Evolutionary conservation across 257 asterid species (phyloP).

Genomic region (Fraxinus americana): DNA sequence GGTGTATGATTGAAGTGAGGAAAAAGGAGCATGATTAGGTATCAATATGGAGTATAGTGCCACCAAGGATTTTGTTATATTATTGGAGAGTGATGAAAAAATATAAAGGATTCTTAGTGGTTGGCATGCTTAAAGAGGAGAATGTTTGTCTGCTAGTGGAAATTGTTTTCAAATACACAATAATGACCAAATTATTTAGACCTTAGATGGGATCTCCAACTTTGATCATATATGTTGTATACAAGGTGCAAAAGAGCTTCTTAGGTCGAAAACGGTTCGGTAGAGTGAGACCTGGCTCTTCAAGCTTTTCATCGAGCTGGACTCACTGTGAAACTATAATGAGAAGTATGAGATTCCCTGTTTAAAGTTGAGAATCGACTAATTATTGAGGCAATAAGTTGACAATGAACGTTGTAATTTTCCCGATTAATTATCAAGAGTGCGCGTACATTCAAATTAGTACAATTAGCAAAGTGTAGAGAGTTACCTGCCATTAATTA

Average conservation of each 20-base stretch:
- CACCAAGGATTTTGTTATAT: constrained; percentile 26
- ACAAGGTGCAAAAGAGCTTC: background rate
- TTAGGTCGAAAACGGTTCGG: background rate
- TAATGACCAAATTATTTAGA: background rate
- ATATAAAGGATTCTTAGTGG: constrained; percentile 36
- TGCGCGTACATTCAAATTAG: background rate
- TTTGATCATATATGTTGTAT: too few relatives aligned
- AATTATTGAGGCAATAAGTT: background rate
- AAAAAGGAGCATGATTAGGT: constrained; percentile 17
- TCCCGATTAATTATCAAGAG: background rate
- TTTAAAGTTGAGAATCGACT: background rate
- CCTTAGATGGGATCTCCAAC: too few relatives aligned
- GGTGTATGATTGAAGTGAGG: constrained; percentile 25
- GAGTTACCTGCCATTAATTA: background rate
- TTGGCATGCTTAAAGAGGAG: constrained; percentile 34
- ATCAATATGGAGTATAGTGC: constrained; percentile 46
- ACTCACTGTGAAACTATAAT: too few relatives aligned
- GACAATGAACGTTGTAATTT: background rate
- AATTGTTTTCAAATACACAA: constrained; percentile 17
- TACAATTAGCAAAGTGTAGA: background rate
- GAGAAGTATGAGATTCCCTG: background rate
- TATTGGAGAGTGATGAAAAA: constrained; percentile 36
- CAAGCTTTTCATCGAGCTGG: too few relatives aligned
- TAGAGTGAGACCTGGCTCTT: background rate
- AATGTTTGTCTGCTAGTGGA: constrained; percentile 36